phyloP scores from a whole-genome alignment of 2,329 filamentous ascomycete genomes.

The Colletotrichum sojae region DNA sequence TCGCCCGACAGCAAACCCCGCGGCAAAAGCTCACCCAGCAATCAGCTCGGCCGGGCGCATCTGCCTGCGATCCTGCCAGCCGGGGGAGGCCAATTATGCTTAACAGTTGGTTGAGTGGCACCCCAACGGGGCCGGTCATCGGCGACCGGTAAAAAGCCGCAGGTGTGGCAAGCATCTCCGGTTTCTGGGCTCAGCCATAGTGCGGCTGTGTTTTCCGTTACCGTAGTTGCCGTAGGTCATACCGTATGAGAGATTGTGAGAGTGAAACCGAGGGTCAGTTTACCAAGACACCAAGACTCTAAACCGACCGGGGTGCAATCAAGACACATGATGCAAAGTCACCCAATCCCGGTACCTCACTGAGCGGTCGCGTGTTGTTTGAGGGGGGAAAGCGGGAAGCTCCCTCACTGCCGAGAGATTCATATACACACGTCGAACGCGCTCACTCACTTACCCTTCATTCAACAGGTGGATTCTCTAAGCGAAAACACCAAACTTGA shows the following conservation, averaged over 20 bases:
- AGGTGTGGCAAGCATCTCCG: not conserved
- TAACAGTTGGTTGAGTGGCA: not conserved
- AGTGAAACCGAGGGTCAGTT: not conserved
- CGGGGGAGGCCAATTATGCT: no score
- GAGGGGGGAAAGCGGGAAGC: no score
- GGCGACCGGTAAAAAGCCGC: not conserved
- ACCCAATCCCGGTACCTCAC: not conserved
- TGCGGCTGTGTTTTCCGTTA: not conserved
- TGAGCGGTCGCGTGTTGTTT: not conserved
- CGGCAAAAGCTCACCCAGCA: not conserved
- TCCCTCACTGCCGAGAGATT: no score
- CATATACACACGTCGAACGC: no score
- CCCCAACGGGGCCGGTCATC: not conserved
- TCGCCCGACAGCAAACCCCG: not conserved
- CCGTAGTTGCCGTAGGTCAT: no score
- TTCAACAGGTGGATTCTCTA: no score
- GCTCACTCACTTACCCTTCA: no score
- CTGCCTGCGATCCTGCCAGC: not conserved
- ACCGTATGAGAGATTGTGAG: no score
- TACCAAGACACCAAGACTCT: slow-evolving; percentile 10
- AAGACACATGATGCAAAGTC: not conserved
- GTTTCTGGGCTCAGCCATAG: not conserved
- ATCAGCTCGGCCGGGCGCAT: not conserved
- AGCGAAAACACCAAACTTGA: no score
- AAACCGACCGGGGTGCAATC: not conserved